Conservation (phyloP, 805 yeast genomes). For the Candida manassasensis region DNA sequence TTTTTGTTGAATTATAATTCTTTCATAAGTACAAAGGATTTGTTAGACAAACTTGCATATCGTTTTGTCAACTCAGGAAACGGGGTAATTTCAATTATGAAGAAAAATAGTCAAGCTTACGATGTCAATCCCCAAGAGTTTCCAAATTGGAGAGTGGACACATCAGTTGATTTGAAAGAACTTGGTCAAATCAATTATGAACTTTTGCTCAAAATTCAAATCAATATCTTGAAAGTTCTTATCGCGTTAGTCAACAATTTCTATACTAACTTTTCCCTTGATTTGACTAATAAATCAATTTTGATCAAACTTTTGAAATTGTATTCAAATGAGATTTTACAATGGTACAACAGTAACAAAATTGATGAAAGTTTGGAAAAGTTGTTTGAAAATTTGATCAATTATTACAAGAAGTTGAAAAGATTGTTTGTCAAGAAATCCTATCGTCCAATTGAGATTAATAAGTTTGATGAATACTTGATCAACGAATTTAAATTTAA, state of each 20-base stretch:
- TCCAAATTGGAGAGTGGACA: slow-evolving; percentile 58
- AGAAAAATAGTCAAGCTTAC: slow-evolving; percentile 19
- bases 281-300: slow-evolving; percentile 51
- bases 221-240: slow-evolving; percentile 75
- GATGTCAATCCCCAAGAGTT: slow-evolving; percentile 20
- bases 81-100: slow-evolving; percentile 42
- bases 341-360: slow-evolving; percentile 42
- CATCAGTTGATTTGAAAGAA: slow-evolving; percentile 31
- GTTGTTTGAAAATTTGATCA: slow-evolving; percentile 36
- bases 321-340: slow-evolving; percentile 61
- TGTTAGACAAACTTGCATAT: slow-evolving; percentile 37
- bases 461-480: slow-evolving; percentile 34
- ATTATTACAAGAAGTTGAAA: slow-evolving; percentile 60
- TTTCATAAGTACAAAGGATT: slow-evolving; percentile 35
- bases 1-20: slow-evolving; percentile 39
- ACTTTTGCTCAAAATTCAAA: slow-evolving; percentile 70
- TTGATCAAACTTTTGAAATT: slow-evolving; percentile 62
- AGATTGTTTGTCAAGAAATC: slow-evolving; percentile 65
- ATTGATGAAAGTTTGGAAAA: slow-evolving; percentile 30
- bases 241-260: slow-evolving; percentile 66
- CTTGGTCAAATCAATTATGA: slow-evolving; percentile 55
- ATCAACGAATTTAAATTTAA: slow-evolving; percentile 40
- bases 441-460: slow-evolving; percentile 53
- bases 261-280: slow-evolving; percentile 71
- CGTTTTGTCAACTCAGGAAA: slow-evolving; percentile 40